Base-by-base conservation (phyloP, 78 protist species). In the Tieghemostelium lacteum region DNA sequence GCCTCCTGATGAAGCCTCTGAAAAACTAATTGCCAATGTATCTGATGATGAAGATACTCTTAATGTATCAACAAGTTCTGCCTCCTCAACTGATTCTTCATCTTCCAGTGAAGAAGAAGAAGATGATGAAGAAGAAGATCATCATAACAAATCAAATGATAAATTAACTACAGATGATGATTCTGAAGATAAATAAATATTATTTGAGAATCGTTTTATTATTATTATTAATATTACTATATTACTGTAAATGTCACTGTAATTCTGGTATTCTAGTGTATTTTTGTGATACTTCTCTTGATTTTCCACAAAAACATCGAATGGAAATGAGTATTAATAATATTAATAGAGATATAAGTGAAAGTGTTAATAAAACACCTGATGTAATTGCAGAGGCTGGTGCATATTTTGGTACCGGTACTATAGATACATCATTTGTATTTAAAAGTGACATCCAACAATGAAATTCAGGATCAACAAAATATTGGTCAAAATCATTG, bases 321-420 rank as follows among this genome's bases (percentile, higher is more conserved):
- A 83, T 83, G 6, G 89, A 83, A 60, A 83, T 83, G 16, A 83
- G 52, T 22, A 83, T 45, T 2, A 83, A 54, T 12, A 83, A 26
- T 55, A 83, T 26, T 12, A 83, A 31, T 37, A 83, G 37, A 69
- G 58, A 69, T 1, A 83, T 36, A 0, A 83, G 60, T 17, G 89
- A 71, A 45, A 66, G 58, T 7, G 78, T 63, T 20, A 83, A 83
- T n/a, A 83, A 55, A 42, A 83, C 62, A 3, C 54, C 75, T n/a
- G 55, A 49, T 3, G 89, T 77, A 58, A 83, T 83, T 24, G 89
- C 89, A 57, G 76, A 73, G 36, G 78, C 89, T 26, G 89, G 89
- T 17, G 89, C 66, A 34, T 83, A 83, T 58, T 63, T 66, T 19
- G 89, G 89, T 31, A 83, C 69, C 36, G 89, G 89, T 20, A 83